Evolutionary conservation across 2,329 filamentous ascomycete species (phyloP).

Genomic region (Sporothrix inflata): DNA sequence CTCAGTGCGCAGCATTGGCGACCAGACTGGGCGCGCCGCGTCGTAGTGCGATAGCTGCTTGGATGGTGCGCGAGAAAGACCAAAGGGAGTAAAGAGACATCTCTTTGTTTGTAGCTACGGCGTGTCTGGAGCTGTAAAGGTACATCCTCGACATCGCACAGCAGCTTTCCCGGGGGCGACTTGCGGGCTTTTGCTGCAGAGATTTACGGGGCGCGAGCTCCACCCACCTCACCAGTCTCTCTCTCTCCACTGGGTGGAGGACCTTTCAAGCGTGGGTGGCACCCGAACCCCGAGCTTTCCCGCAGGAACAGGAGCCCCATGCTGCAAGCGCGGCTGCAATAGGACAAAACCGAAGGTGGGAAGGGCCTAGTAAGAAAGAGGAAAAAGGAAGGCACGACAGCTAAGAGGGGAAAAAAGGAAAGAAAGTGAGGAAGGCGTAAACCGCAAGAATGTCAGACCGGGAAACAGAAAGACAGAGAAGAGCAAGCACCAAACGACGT

Average conservation of each 20-base stretch:
- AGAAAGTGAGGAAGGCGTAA: not conserved
- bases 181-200: conserved; percentile 30
- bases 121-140: not conserved
- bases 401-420: not conserved
- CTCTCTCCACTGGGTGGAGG: conserved; percentile 13
- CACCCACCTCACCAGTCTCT: not conserved
- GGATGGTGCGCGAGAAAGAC: not conserved
- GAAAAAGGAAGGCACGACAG: not conserved
- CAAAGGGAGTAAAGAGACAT: not conserved
- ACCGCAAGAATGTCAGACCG: not conserved
- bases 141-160: not conserved
- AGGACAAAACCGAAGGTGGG: not conserved
- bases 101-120: conserved; percentile 1
- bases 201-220: conserved; percentile 28
- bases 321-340: conserved; percentile 8
- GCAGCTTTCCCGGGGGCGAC: conserved; percentile 16
- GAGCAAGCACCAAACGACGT: not conserved
- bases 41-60: not conserved
- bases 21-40: not conserved
- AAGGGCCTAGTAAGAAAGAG: not conserved
- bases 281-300: conserved; percentile 32
- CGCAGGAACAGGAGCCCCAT: conserved; percentile 21
- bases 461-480: not conserved
- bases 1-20: conserved; percentile 4
- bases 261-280: conserved; percentile 22